Base-by-base conservation (phyloP, 805 yeast genomes). In the Maudiozyma pseudohumilis region DNA sequence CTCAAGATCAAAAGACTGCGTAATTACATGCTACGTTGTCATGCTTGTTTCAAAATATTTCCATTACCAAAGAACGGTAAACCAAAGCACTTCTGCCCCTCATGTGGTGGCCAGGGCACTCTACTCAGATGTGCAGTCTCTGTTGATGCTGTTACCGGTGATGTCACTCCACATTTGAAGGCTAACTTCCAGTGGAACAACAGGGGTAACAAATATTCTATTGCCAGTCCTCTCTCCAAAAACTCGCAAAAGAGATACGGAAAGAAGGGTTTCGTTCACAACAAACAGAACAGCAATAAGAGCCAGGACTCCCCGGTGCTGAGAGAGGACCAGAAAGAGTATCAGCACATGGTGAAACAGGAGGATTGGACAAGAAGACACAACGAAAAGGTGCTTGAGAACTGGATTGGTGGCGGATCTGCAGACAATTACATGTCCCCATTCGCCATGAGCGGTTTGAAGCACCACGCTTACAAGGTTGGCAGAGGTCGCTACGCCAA, bases 271-370 rank as follows among this genome's bases (percentile, higher is more conserved):
- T 78, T 69, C 58, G 87, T 80, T 47, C 89, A 87, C 49, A 73
- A 71, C 50, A 79, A 78, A 43, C 72, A 76, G 40, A 73, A 72
- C 39, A 29, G 32, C 20, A 19, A 20, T 12, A 24, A 31, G 6
- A 20, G 8, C 7, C 74, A 70, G 43, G 61, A 52, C 19, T 50
- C 53, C 5, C 23, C 28, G 9, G 69, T 82, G 34, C 69, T 87
- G 40, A 75, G 94, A 50, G 97, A 84, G 59, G 99, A 92, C 62
- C 96, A 92, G 65, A 84, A 82, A 52, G 98, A 92, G 60, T 92
- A 92, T 59, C 75, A 76, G 46, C 78, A 81, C 58, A 95, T 95
- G 2, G 56, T 89, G 42, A 87, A 87, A 56, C 80, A 84, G 51
- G 94, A 88, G 38, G 78, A 79, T 31, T 86, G 96, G 94, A 80